phyloP scores from a whole-genome alignment of 306 rosid genomes.

The Prunus persica region Prunus_persica_NCBIv2 NC_034011.1:21980501-21981000 shows the following conservation, averaged over 20 bases:
- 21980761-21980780: slow-evolving; percentile 68
- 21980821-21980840: slow-evolving; percentile 59
- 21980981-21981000: slow-evolving; percentile 38
- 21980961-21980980: slow-evolving; percentile 63
- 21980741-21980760: slow-evolving; percentile 81
- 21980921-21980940: slow-evolving; percentile 71
- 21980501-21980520: slow-evolving; percentile 55
- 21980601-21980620: slow-evolving; percentile 73
- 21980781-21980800: slow-evolving; percentile 86
- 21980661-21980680: slow-evolving; percentile 52
- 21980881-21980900: slow-evolving; percentile 74
- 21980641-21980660: slow-evolving; percentile 81
- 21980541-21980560: slow-evolving; percentile 70
- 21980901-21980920: slow-evolving; percentile 78
- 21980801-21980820: slow-evolving; percentile 79
- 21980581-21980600: slow-evolving; percentile 57
- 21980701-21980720: slow-evolving; percentile 28
- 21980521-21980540: slow-evolving; percentile 51
- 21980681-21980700: slow-evolving; percentile 54
- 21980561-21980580: slow-evolving; percentile 56
- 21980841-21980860: slow-evolving; percentile 62
- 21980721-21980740: slow-evolving; percentile 50
- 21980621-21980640: slow-evolving; percentile 51
- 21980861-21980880: slow-evolving; percentile 62
- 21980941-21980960: slow-evolving; percentile 59